phyloP scores from a whole-genome alignment of 768 basidiomycete genomes.

The Thelephora ganbajun region DNA sequence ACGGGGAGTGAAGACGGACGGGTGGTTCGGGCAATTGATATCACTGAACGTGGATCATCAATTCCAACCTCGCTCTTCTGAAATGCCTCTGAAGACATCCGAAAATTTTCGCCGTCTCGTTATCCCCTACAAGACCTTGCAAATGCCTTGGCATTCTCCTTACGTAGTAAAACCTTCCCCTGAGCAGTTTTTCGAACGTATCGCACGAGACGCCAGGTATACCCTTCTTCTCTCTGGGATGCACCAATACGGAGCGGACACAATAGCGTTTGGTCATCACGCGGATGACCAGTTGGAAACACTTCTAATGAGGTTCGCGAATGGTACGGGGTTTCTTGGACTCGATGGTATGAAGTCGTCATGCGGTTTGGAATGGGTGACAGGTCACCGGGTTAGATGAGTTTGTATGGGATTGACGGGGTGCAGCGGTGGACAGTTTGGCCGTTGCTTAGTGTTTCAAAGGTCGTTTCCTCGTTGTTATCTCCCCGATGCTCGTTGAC shows the following conservation, averaged over 20 bases:
- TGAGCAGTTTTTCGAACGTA: too few species aligned
- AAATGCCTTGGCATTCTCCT: conserved; percentile 46
- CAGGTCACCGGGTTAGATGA: too few species aligned
- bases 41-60: conserved; percentile 60
- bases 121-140: conserved; percentile 30
- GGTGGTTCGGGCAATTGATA: conserved; percentile 18
- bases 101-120: conserved; percentile 26
- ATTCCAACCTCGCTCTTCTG: conserved; percentile 42
- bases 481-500: too few species aligned
- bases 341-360: too few species aligned
- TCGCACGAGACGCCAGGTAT: too few species aligned
- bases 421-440: conserved; percentile 60
- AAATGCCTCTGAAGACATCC: conserved; percentile 40
- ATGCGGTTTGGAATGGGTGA: too few species aligned
- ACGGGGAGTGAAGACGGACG: too few species aligned
- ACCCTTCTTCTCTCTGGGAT: too few species aligned
- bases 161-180: conserved; percentile 34
- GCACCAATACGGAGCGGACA: conserved; percentile 19
- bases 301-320: conserved; percentile 50
- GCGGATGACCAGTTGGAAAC: conserved; percentile 83
- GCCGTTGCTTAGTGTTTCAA: too few species aligned
- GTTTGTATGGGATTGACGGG: too few species aligned
- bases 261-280: too few species aligned
- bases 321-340: conserved; percentile 40
- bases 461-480: too few species aligned